Evolutionary conservation across 2,329 filamentous ascomycete genomes (phyloP).

Genomic region (Beauveria australis): DNA sequence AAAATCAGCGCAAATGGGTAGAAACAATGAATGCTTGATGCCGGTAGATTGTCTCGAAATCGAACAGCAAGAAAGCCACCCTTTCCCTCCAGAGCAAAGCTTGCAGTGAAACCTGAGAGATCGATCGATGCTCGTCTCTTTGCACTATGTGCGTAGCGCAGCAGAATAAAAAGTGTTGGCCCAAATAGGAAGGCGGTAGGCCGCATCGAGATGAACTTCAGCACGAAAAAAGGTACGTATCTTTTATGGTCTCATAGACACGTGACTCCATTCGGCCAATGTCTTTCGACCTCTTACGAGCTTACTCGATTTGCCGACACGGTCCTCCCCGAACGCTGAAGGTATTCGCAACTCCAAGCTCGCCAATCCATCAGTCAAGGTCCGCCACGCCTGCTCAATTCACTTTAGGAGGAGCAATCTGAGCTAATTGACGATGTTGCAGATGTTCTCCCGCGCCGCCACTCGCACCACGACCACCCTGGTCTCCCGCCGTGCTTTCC

Average conservation of each 20-base stretch:
- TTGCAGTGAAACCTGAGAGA: background rate
- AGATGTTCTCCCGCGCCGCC: constrained; percentile 79
- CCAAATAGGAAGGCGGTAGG: constrained; percentile 9
- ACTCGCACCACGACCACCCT: constrained; percentile 56
- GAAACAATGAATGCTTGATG: background rate
- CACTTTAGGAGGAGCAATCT: background rate
- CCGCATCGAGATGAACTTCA: background rate
- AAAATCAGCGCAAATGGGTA: background rate
- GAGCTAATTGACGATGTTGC: constrained; percentile 32
- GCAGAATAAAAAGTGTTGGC: constrained; percentile 11
- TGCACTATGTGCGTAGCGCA: background rate
- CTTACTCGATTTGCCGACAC: constrained; percentile 10
- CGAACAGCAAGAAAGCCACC: background rate
- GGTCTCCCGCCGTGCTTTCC: constrained; percentile 87
- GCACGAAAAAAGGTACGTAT: constrained; percentile 6
- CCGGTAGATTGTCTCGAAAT: background rate
- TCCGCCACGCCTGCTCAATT: constrained; percentile 1
- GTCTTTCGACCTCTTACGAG: constrained; percentile 6
- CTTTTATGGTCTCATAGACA: constrained; percentile 5
- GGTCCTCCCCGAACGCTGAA: constrained; percentile 4
- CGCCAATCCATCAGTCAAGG: constrained; percentile 10
- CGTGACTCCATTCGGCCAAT: constrained; percentile 4
- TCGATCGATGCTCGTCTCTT: background rate
- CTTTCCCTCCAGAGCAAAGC: background rate
- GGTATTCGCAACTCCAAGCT: constrained; percentile 5